A percentile compares a stretch with the other conserved stretches of the same genome.
Evolutionary conservation across 2,329 filamentous ascomycete species (phyloP).

Genomic region (Botrytis squamosa): DNA sequence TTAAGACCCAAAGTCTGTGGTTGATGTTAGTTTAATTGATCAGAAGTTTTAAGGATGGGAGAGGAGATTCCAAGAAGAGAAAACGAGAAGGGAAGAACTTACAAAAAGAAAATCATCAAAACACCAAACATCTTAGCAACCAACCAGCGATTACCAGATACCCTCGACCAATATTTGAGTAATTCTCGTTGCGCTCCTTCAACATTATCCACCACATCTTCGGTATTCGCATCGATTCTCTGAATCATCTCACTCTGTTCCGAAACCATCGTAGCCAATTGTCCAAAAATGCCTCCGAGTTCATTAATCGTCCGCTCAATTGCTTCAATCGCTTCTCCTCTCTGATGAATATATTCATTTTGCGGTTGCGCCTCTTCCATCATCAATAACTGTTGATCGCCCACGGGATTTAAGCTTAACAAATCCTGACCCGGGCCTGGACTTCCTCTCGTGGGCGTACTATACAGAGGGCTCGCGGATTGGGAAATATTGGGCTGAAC

Average conservation of each 20-base stretch:
- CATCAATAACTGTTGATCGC: conserved; percentile 83
- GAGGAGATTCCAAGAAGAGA: too few relatives aligned
- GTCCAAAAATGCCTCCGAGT: conserved; percentile 87
- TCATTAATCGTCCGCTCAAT: conserved; percentile 96
- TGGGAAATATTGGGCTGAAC: conserved; percentile 66
- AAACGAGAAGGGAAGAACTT: conserved; percentile 36
- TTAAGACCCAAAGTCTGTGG: conserved; percentile 36
- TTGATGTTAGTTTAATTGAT: not conserved
- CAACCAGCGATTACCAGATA: conserved; percentile 93
- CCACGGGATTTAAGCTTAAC: conserved; percentile 78
- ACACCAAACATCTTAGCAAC: conserved; percentile 87
- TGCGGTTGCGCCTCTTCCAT: conserved; percentile 89
- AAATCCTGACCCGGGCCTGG: conserved; percentile 68
- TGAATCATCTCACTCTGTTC: conserved; percentile 99
- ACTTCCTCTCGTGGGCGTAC: conserved; percentile 67
- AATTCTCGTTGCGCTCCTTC: conserved; percentile 91
- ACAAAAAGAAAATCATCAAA: conserved; percentile 89
- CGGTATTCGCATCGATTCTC: conserved; percentile 93
- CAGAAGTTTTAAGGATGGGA: too few relatives aligned
- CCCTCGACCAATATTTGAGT: conserved; percentile 93
- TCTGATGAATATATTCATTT: conserved; percentile 88
- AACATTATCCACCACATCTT: conserved; percentile 98
- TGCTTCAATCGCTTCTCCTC: conserved; percentile 92
- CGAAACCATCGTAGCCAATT: conserved; percentile 93
- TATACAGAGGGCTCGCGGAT: conserved; percentile 84